These are phyloP conservation scores for Fomitopsis serialis DNA, from an alignment of 768 basidiomycete genomes.

Conservation along the genomic window DNA sequence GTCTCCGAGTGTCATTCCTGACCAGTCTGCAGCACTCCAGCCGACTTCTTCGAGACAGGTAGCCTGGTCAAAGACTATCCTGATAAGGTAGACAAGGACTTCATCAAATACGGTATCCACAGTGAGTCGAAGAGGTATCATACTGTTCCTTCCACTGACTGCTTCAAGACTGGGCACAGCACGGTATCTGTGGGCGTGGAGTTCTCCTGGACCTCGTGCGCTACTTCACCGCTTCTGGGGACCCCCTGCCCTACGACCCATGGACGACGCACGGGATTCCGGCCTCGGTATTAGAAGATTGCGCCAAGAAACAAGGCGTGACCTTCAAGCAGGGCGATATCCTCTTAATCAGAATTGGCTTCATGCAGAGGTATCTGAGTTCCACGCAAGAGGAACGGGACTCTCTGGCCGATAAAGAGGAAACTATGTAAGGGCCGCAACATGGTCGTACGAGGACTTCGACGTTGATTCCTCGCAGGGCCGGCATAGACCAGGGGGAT, in stretches of 20 bases:
- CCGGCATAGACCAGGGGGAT: constrained; percentile 63
- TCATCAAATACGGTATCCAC: constrained; percentile 58
- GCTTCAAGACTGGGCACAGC: constrained; percentile 57
- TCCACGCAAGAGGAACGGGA: constrained; percentile 40
- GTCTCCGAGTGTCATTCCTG: background rate
- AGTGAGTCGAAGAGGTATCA: constrained; percentile 37
- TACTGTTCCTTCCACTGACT: background rate
- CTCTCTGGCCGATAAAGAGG: constrained; percentile 33
- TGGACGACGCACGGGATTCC: constrained; percentile 51
- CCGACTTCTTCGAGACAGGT: constrained; percentile 38
- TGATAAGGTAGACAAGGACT: constrained; percentile 37
- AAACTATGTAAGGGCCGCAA: constrained; percentile 45
- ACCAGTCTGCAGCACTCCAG: constrained; percentile 33
- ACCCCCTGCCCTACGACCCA: constrained; percentile 54
- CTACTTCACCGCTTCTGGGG: constrained; percentile 36
- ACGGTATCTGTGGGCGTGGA: constrained; percentile 66
- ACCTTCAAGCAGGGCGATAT: constrained; percentile 56
- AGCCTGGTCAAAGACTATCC: constrained; percentile 44
- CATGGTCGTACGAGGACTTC: background rate
- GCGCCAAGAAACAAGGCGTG: constrained; percentile 54
- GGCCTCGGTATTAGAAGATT: constrained; percentile 50
- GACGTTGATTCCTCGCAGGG: constrained; percentile 34
- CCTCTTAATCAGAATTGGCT: constrained; percentile 54
- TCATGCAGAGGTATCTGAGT: constrained; percentile 49
- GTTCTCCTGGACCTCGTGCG: constrained; percentile 61